Evolutionary conservation across 2,329 filamentous ascomycete species (phyloP).

Genomic region (Cladosporium austrohemisphaericum): DNA sequence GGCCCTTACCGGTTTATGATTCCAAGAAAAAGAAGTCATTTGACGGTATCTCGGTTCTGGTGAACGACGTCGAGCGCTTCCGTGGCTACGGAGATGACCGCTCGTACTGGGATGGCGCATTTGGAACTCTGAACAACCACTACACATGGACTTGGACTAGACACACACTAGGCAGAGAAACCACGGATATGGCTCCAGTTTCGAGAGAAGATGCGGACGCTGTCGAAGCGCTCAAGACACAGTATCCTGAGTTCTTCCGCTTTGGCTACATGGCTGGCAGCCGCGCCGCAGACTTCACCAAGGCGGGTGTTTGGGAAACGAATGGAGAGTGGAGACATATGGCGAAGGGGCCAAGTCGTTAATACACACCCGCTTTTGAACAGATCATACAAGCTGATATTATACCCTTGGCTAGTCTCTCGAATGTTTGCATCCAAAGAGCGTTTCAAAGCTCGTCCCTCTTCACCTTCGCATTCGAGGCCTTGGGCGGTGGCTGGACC

Average conservation of each 20-base stretch:
- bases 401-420: no score
- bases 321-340: slow-evolving; percentile 65
- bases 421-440: not conserved
- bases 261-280: slow-evolving; percentile 71
- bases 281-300: slow-evolving; percentile 65
- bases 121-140: slow-evolving; percentile 22
- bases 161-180: slow-evolving; percentile 20
- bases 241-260: slow-evolving; percentile 66
- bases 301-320: slow-evolving; percentile 65
- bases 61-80: slow-evolving; percentile 82
- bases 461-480: not conserved
- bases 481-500: slow-evolving; percentile 12
- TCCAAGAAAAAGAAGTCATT: slow-evolving; percentile 49
- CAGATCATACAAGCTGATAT: no score
- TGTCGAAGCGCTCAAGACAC: slow-evolving; percentile 34
- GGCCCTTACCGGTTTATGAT: slow-evolving; percentile 30
- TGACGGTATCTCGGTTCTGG: slow-evolving; percentile 73
- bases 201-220: slow-evolving; percentile 5
- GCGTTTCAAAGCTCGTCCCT: slow-evolving; percentile 19
- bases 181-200: slow-evolving; percentile 5
- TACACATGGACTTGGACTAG: slow-evolving; percentile 35
- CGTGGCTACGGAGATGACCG: slow-evolving; percentile 64
- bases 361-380: no score
- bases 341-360: slow-evolving; percentile 52
- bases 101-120: slow-evolving; percentile 35